Evolutionary conservation across 2,329 filamentous ascomycete genomes (phyloP).

Genomic region (Nothomitra cinnamomea): DNA sequence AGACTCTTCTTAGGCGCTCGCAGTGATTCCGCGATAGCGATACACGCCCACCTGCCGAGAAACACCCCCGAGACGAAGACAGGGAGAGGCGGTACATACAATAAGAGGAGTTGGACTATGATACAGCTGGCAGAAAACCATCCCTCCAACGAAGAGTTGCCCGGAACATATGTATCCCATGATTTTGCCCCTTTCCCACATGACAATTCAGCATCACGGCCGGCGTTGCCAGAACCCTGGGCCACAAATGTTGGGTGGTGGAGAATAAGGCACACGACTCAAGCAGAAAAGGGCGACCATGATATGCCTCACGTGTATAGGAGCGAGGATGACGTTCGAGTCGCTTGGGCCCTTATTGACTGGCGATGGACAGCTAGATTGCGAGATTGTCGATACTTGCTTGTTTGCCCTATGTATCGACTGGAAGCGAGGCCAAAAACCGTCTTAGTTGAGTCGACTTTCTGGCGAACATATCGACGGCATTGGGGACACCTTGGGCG

Average conservation of each 20-base stretch:
- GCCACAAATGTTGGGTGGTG: neutral
- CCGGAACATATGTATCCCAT: neutral
- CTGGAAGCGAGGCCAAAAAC: neutral
- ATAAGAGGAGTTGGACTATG: no score
- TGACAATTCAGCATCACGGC: no score
- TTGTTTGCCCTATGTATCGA: neutral
- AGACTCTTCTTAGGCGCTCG: neutral
- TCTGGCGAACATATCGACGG: neutral
- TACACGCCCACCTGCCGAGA: no score
- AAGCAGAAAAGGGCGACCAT: neutral
- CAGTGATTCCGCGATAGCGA: neutral
- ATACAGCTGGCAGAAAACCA: neutral
- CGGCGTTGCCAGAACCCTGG: no score
- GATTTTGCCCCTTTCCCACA: neutral
- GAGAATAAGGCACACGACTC: neutral
- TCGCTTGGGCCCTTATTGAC: neutral
- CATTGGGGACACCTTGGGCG: neutral
- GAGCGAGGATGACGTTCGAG: neutral
- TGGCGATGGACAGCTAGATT: no score
- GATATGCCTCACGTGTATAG: neutral
- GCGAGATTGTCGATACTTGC: no score
- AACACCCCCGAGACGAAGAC: no score
- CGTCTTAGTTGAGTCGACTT: constrained; percentile 1
- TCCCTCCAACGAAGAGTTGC: neutral
- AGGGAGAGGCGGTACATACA: no score